Conservation (phyloP, 2,329 filamentous ascomycete species). For the Clarireedia paspali region DNA sequence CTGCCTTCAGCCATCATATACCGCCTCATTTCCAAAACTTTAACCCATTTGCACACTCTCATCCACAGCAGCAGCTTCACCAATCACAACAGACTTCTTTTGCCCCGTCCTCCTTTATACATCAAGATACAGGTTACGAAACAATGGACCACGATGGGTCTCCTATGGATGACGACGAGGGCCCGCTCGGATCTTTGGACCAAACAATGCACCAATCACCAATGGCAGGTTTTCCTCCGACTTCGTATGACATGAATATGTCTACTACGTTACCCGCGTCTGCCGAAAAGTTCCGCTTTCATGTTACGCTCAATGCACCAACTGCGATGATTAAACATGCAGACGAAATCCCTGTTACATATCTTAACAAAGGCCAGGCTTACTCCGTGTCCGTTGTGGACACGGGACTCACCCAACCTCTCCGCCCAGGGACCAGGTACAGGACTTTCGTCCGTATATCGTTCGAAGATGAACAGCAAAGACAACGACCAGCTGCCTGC, state of each 20-base stretch:
- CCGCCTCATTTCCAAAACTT: conserved; percentile 56
- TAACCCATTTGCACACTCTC: conserved; percentile 62
- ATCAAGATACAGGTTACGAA: conserved; percentile 74
- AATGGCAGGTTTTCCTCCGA: conserved; percentile 49
- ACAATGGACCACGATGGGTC: conserved; percentile 69
- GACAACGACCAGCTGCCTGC: conserved; percentile 71
- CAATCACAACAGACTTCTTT: conserved; percentile 49
- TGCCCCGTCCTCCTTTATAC: conserved; percentile 72
- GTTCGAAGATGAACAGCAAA: conserved; percentile 92
- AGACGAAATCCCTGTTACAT: conserved; percentile 93
- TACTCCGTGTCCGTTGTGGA: conserved; percentile 84
- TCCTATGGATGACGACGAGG: conserved; percentile 52
- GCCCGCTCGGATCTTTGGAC: conserved; percentile 46
- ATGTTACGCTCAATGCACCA: conserved; percentile 82
- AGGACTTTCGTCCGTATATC: conserved; percentile 91
- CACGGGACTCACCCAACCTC: conserved; percentile 54
- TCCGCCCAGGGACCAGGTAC: conserved; percentile 60
- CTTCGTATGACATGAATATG: conserved; percentile 40
- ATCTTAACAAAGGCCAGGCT: conserved; percentile 94
- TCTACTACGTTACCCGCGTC: conserved; percentile 41
- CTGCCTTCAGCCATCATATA: conserved; percentile 50
- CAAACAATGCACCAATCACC: conserved; percentile 54
- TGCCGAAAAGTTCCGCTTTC: conserved; percentile 76
- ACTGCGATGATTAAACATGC: conserved; percentile 91
- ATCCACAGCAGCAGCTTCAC: conserved; percentile 40